Evolutionary conservation across 169 alveolate genomes (phyloP).

Genomic region (Cytauxzoon felis): DNA sequence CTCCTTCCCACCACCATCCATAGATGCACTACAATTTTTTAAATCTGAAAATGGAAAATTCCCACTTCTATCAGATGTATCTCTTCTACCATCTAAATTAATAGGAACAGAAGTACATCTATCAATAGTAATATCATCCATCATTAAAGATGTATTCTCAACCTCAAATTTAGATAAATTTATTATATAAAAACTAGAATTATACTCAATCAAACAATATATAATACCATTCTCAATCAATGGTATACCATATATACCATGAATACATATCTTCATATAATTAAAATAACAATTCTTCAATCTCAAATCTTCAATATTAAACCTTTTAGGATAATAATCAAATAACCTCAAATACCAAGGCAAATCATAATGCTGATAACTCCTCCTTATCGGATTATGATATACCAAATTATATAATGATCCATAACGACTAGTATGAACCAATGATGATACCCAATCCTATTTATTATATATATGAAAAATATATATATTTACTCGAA

Average conservation of each 20-base stretch:
- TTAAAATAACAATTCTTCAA: slow-evolving; percentile 39
- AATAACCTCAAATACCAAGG: slow-evolving; percentile 46
- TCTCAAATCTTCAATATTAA: slow-evolving; percentile 20
- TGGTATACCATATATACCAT: slow-evolving; percentile 36
- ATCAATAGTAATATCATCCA: too few relatives aligned
- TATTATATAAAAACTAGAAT: slow-evolving; percentile 53
- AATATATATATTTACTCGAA: too few relatives aligned
- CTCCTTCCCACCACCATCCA: too few relatives aligned
- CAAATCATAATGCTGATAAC: slow-evolving; percentile 20
- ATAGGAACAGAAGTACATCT: too few relatives aligned
- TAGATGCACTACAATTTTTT: too few relatives aligned
- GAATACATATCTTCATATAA: slow-evolving; percentile 37
- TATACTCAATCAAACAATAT: slow-evolving; percentile 50
- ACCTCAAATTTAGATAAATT: slow-evolving; percentile 6
- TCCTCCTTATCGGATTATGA: slow-evolving; percentile 33
- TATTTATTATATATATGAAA: too few relatives aligned
- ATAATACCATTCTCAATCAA: slow-evolving; percentile 23
- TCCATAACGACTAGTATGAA: slow-evolving; percentile 52
- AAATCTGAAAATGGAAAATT: too few relatives aligned
- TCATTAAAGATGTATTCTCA: too few relatives aligned
- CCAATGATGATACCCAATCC: slow-evolving; percentile 57
- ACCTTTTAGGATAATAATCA: slow-evolving; percentile 39
- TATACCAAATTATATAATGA: slow-evolving; percentile 49
- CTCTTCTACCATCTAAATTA: too few relatives aligned
- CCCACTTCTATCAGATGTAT: too few relatives aligned